Base-by-base conservation (phyloP, 2,329 filamentous ascomycete species). In the Talaromyces sp. region DNA sequence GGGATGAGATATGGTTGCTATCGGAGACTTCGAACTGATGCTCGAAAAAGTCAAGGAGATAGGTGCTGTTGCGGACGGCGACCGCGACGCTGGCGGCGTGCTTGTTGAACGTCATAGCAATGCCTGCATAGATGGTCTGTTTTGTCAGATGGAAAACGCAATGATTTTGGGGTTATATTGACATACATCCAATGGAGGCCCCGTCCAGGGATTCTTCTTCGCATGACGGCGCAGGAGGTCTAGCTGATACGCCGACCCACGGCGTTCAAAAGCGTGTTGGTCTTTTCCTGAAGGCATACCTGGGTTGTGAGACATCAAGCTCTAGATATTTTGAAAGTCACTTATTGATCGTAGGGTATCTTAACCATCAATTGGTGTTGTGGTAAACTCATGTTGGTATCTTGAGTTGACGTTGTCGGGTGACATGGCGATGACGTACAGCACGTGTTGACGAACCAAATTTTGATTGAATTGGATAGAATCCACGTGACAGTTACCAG, bases 31-130 rank as follows among this genome's bases (percentile, higher is more conserved):
- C 69, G 52, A 89, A 77, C n/a, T 81, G 77, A 65, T 85, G 82
- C 64, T 89, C 82, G 5, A 83, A 83, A 68, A 88, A 92, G 70
- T 92, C 89, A 51, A 90, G 79, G 24, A 89, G 84, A 69, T 92
- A 92, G 3, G 87, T 87, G 6, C 85, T 85, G 69, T 92, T 89
- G 64, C 91, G 88, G 63, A 89, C 82, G 3, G 88, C 88, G 54
- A 92, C 77, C 14, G 87, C 86, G 26, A 90, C 79, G 5, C 83
- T 81, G 1, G 80, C 80, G 56, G 78, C 76, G 43, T 74, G 64
- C 5, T 75, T 67, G 3, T 68, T 65, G 27, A 75, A 71, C 6
- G 64, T 63, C 1, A 68, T 68, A 0, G 76, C 73, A 29, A 79
- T 66, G 19, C 76, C 77, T 29, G 70, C 75, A 61, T 79, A 79